These are phyloP conservation scores for Kluyveromyces sp. DNA, from an alignment of 1,139 yeast genomes.

Conservation along the genomic window DNA sequence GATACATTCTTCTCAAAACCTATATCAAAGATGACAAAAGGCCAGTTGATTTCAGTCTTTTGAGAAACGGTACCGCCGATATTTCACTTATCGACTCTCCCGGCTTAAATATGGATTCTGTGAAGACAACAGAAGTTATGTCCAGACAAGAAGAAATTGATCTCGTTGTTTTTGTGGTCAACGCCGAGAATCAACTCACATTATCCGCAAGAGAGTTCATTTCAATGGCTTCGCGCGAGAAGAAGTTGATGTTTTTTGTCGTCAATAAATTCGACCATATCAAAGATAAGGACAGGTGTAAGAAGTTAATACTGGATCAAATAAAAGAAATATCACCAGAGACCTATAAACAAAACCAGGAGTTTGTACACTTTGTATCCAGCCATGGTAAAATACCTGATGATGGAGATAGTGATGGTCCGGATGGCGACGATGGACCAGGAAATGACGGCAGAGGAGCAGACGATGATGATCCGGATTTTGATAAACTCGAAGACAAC, in stretches of 20 bases:
- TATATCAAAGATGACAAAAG: constrained; percentile 71
- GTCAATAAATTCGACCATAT: constrained; percentile 88
- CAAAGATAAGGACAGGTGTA: constrained; percentile 71
- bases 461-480: constrained; percentile 45
- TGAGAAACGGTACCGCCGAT: constrained; percentile 88
- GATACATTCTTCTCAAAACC: constrained; percentile 66
- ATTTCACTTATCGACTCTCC: constrained; percentile 95
- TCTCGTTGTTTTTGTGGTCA: constrained; percentile 89
- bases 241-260: constrained; percentile 85
- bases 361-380: constrained; percentile 92
- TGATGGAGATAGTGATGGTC: constrained; percentile 32
- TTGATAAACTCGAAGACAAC: constrained; percentile 78
- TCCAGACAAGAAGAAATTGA: constrained; percentile 97
- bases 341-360: constrained; percentile 76
- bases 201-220: constrained; percentile 91
- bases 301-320: constrained; percentile 70
- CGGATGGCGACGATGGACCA: constrained; percentile 36
- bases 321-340: constrained; percentile 86
- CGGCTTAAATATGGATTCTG: constrained; percentile 87
- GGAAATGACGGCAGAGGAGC: constrained; percentile 28
- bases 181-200: constrained; percentile 94
- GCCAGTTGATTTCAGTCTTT: constrained; percentile 59
- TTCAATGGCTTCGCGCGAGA: constrained; percentile 84
- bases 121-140: constrained; percentile 91
- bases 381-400: constrained; percentile 42